Conservation (phyloP, 345 rosid species). For the Citrus hindsii region DNA sequence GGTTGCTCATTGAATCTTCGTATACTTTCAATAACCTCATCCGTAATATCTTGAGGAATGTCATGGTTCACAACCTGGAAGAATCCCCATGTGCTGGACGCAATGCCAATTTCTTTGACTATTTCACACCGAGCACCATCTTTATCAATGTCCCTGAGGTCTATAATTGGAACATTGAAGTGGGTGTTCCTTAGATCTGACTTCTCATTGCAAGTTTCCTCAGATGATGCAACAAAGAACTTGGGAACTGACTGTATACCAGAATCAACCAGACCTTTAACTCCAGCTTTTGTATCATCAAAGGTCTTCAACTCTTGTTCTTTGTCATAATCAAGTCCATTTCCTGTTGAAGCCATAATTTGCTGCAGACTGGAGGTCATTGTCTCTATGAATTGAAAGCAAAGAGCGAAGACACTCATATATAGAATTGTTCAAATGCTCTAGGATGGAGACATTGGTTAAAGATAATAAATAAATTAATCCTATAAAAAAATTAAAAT, state of each 20-base stretch:
- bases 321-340: neutral
- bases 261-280: neutral
- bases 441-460: neutral
- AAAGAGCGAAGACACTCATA: neutral
- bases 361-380: neutral
- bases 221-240: constrained; percentile 4
- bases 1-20: constrained; percentile 22
- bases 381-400: neutral
- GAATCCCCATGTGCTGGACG: constrained; percentile 17
- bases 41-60: neutral
- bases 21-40: constrained; percentile 9
- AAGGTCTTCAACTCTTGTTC: neutral
- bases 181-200: neutral
- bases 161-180: neutral
- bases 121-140: neutral
- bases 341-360: neutral
- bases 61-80: constrained; percentile 25
- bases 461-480: neutral
- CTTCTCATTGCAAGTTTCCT: neutral
- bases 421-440: neutral
- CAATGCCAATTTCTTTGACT: neutral
- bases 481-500: neutral
- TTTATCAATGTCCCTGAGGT: neutral
- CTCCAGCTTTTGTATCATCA: neutral
- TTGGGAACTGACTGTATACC: neutral